A percentile compares a stretch with the other conserved stretches of the same genome.
Conservation (phyloP, 2,329 filamentous ascomycete species). For the Rhynchosporium secalis region DNA sequence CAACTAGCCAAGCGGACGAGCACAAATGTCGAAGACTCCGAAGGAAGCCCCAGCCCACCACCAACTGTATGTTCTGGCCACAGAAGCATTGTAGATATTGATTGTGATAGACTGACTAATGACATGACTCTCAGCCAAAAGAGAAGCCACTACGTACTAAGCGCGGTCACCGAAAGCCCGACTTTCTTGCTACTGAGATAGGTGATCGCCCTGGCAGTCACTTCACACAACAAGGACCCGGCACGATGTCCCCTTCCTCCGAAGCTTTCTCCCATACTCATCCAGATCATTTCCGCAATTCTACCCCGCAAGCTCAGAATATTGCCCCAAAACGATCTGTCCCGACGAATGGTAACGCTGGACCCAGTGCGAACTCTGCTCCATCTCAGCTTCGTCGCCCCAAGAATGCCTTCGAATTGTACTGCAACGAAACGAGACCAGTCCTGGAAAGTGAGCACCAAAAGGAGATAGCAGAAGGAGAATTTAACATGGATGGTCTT, state of each 20-base stretch:
- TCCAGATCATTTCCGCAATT: conserved; percentile 38
- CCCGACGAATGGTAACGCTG: conserved; percentile 41
- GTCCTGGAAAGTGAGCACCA: conserved; percentile 30
- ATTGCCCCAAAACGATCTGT: conserved; percentile 26
- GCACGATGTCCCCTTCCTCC: conserved; percentile 51
- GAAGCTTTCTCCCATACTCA: conserved; percentile 54
- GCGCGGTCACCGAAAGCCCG: conserved; percentile 66
- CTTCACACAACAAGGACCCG: conserved; percentile 50
- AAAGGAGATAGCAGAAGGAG: conserved; percentile 33
- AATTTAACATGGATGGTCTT: conserved; percentile 34
- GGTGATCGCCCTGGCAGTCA: conserved; percentile 45
- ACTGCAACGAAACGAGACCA: conserved; percentile 34
- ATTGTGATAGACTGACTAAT: conserved; percentile 31
- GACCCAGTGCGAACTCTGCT: conserved; percentile 13
- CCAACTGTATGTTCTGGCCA: conserved; percentile 61
- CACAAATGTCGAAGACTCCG: conserved; percentile 73
- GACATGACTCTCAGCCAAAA: conserved; percentile 57
- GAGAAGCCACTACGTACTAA: conserved; percentile 77
- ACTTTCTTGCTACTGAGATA: conserved; percentile 40
- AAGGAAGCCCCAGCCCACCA: conserved; percentile 76
- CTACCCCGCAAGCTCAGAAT: conserved; percentile 36
- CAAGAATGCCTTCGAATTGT: conserved; percentile 37
- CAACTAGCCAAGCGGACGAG: conserved; percentile 74
- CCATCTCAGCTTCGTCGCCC: conserved; percentile 23
- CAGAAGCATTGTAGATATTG: conserved; percentile 25